Percentiles rank a stretch among this genome's conserved stretches.
These are phyloP conservation scores for Dothidotthia symphoricarpi DNA, from an alignment of 2,329 filamentous ascomycete species.

Conservation along the genomic window DNA sequence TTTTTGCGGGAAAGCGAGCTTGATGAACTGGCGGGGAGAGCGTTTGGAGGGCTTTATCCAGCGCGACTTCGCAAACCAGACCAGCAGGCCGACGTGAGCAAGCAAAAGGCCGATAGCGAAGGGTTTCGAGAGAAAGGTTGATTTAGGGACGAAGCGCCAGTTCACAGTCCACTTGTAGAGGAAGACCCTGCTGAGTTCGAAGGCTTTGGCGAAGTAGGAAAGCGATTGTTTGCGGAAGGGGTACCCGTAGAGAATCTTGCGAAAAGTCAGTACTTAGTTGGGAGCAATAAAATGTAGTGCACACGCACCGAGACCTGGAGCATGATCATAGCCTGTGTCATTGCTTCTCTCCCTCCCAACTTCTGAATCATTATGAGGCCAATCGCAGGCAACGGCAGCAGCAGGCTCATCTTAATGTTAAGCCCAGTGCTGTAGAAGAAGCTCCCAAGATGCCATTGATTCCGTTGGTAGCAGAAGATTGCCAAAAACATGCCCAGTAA, in stretches of 20 bases:
- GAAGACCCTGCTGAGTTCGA: constrained; percentile 88
- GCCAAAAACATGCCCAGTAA: constrained; percentile 78
- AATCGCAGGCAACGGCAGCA: constrained; percentile 79
- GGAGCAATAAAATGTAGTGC: no score
- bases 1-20: constrained; percentile 45
- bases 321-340: constrained; percentile 71
- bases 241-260: constrained; percentile 53
- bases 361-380: constrained; percentile 73
- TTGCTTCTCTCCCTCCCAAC: constrained; percentile 62
- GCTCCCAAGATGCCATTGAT: constrained; percentile 70
- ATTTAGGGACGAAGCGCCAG: constrained; percentile 91
- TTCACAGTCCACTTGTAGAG: constrained; percentile 99
- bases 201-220: constrained; percentile 78
- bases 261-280: not conserved
- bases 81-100: constrained; percentile 64
- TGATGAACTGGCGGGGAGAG: constrained; percentile 56
- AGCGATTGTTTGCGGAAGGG: constrained; percentile 68
- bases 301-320: constrained; percentile 68
- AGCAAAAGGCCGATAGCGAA: constrained; percentile 69
- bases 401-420: constrained; percentile 91
- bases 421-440: constrained; percentile 74
- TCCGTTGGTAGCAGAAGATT: constrained; percentile 74
- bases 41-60: constrained; percentile 72
- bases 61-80: constrained; percentile 62
- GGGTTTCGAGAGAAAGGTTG: constrained; percentile 67